A percentile compares a stretch with the other conserved stretches of the same genome.
phyloP scores from a whole-genome alignment of 2,329 filamentous ascomycete species.

The Leptographium procerum region DNA sequence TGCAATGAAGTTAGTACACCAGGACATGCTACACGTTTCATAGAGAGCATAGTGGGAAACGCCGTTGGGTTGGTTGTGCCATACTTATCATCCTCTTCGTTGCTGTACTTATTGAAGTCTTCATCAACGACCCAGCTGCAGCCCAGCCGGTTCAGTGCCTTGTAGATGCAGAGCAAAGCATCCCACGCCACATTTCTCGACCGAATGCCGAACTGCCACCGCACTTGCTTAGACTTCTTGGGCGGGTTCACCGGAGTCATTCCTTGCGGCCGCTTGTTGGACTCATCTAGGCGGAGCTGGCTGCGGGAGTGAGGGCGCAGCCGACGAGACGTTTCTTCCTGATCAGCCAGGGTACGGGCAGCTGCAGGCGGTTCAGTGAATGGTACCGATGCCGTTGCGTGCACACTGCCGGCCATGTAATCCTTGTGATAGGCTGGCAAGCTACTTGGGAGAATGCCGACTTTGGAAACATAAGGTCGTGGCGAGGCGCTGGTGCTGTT shows the following conservation, averaged over 20 bases:
- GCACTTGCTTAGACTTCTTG: slow-evolving; percentile 69
- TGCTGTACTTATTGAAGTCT: slow-evolving; percentile 38
- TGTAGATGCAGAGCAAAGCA: slow-evolving; percentile 90
- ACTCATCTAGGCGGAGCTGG: slow-evolving; percentile 56
- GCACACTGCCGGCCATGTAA: slow-evolving; percentile 55
- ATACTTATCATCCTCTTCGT: slow-evolving; percentile 28
- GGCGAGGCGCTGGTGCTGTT: slow-evolving; percentile 34
- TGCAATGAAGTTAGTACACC: background rate
- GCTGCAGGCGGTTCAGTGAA: slow-evolving; percentile 37
- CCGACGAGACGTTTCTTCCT: slow-evolving; percentile 67
- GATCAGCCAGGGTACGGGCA: slow-evolving; percentile 56
- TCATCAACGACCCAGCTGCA: slow-evolving; percentile 74
- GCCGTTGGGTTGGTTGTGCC: slow-evolving; percentile 6
- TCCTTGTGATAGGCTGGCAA: slow-evolving; percentile 83
- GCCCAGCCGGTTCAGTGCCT: slow-evolving; percentile 75
- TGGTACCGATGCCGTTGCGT: slow-evolving; percentile 32
- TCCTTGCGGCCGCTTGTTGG: slow-evolving; percentile 44
- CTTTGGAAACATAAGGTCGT: slow-evolving; percentile 63
- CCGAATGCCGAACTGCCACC: slow-evolving; percentile 97
- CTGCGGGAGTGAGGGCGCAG: slow-evolving; percentile 77
- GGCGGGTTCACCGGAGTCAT: slow-evolving; percentile 51
- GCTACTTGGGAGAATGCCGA: slow-evolving; percentile 84
- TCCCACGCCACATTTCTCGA: slow-evolving; percentile 91
- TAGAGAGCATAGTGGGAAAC: background rate
- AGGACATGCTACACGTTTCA: background rate